A percentile compares a stretch with the other conserved stretches of the same genome.
Evolutionary conservation across 495 filamentous ascomycete genomes (phyloP).

Genomic region (Penicillium argentinense): DNA sequence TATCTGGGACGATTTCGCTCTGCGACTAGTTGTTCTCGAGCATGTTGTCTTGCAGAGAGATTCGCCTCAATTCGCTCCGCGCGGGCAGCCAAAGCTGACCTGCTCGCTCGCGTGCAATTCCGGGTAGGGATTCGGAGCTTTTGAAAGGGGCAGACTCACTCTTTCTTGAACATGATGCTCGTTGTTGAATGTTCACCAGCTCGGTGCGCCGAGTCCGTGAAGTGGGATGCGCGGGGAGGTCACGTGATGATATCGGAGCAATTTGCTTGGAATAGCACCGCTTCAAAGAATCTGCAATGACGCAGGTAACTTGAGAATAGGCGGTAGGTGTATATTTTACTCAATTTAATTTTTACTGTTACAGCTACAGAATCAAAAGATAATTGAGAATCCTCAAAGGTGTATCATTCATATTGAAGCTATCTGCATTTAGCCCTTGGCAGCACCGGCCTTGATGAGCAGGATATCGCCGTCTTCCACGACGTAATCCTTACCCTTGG

Average conservation of each 20-base stretch:
- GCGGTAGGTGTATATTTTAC: neutral
- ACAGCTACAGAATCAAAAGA: neutral
- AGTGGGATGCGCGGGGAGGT: conserved; percentile 38
- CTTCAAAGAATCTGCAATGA: too few species aligned
- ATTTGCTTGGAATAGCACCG: too few species aligned
- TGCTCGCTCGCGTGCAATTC: too few species aligned
- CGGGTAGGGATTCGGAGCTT: too few species aligned
- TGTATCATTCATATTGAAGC: conserved; percentile 17
- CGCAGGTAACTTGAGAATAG: too few species aligned
- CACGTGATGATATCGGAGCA: conserved; percentile 28
- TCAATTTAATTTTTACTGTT: too few species aligned
- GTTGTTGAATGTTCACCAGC: conserved; percentile 17
- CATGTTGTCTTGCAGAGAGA: too few species aligned
- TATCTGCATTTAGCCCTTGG: conserved; percentile 61
- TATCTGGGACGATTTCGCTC: too few species aligned
- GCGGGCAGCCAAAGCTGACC: too few species aligned
- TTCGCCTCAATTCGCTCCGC: too few species aligned
- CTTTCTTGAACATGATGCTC: conserved; percentile 83
- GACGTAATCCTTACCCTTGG: conserved; percentile 98
- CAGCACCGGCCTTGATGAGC: conserved; percentile 94
- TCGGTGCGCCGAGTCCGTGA: conserved; percentile 14
- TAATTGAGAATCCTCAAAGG: conserved; percentile 2
- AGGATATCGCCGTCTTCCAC: conserved; percentile 58
- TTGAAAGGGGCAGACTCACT: too few species aligned
- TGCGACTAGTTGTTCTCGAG: too few species aligned